These are phyloP conservation scores for Aureobasidium sp. DNA, from an alignment of 2,329 filamentous ascomycete genomes.

Conservation along the genomic window DNA sequence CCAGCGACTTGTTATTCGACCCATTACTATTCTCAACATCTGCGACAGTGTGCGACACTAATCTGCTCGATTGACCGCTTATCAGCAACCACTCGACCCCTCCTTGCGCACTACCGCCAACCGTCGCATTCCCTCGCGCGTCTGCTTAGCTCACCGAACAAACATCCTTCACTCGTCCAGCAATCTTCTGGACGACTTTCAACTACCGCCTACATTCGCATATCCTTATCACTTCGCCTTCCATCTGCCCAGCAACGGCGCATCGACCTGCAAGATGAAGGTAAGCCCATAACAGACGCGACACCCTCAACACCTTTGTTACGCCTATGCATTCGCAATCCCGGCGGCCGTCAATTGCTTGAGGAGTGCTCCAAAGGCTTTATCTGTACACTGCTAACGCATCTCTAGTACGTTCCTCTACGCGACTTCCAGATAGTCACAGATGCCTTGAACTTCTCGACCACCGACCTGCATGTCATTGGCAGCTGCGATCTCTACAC, in stretches of 20 bases:
- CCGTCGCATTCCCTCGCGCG: constrained; percentile 7
- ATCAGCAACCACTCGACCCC: neutral
- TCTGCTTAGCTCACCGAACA: neutral
- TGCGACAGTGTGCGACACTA: neutral
- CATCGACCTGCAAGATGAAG: constrained; percentile 10
- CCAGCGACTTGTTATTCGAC: neutral
- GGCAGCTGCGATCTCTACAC: constrained; percentile 96
- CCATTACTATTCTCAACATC: neutral
- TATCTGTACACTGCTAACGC: neutral
- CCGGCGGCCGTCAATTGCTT: neutral
- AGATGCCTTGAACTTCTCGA: constrained; percentile 90
- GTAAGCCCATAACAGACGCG: constrained; percentile 6
- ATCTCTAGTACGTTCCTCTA: constrained; percentile 73
- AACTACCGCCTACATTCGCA: neutral
- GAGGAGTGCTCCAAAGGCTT: neutral
- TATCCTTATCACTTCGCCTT: neutral
- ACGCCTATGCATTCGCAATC: neutral
- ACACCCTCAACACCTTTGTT: neutral
- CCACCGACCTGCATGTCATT: constrained; percentile 81
- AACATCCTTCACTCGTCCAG: neutral
- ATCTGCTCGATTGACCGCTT: neutral
- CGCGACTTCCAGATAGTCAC: constrained; percentile 87
- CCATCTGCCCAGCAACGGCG: neutral
- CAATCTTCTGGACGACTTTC: neutral
- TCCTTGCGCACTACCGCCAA: neutral